phyloP scores from a whole-genome alignment of 441 rosid genomes.

The Populus hybrid region DNA sequence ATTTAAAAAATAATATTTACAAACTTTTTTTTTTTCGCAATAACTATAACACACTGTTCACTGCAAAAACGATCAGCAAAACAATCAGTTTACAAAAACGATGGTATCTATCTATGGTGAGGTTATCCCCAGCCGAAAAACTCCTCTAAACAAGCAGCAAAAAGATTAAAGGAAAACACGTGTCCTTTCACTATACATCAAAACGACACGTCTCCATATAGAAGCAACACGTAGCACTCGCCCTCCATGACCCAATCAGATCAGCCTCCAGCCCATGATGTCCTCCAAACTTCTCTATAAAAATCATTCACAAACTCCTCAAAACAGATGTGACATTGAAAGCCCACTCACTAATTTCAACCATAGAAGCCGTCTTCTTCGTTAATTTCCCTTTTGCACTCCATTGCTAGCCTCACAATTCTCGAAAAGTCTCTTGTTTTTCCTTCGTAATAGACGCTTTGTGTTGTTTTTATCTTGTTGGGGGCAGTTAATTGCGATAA shows the following conservation, averaged over 20 bases:
- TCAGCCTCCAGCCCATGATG: not conserved
- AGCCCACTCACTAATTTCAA: not conserved
- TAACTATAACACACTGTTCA: not conserved
- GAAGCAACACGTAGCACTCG: not conserved
- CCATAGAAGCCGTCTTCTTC: not conserved
- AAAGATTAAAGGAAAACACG: not conserved
- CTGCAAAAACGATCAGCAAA: not conserved
- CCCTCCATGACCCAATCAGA: not conserved
- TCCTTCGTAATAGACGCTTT: not conserved
- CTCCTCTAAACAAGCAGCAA: too few relatives aligned
- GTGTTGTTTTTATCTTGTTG: constrained; percentile 11
- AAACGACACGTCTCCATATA: not conserved
- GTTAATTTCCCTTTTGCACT: too few relatives aligned
- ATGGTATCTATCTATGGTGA: not conserved
- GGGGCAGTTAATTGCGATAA: not conserved
- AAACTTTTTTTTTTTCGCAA: too few relatives aligned
- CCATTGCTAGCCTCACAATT: not conserved
- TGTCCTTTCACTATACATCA: not conserved
- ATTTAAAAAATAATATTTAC: too few relatives aligned
- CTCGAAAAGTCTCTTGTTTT: not conserved
- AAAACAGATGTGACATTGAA: not conserved
- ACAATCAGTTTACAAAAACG: not conserved
- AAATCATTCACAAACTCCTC: not conserved
- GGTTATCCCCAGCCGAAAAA: not conserved
- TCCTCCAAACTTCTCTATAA: not conserved